Evolutionary conservation across 2,329 filamentous ascomycete species (phyloP), one percentile per base, ranked within the genome.

Genomic region (Xylariaceae sp.): DNA sequence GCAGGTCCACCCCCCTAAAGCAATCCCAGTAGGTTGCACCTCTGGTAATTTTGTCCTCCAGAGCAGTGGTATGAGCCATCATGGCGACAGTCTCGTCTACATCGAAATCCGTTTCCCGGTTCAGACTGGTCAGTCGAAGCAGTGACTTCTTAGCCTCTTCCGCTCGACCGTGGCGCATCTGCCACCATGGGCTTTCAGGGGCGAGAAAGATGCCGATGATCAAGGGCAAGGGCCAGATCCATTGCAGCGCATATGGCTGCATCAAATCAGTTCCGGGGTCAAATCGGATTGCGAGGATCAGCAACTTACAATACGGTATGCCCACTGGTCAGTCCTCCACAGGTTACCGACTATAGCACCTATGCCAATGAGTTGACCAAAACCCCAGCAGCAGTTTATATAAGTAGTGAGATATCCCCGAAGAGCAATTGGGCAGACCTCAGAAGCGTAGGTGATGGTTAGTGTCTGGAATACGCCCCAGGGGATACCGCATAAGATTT

Each of bases 21-120:
- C 89, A 95, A 65, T 95, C 89, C 56, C 79, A 67, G 65, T 93
- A 95, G 42, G 75, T 82, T 5, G 86, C 80, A 22, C 88, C 88
- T 6, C 71, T 69, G 4, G 86, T 90, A 42, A 89, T 86, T 65
- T 79, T 76, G 60, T 87, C 77, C 64, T 95, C 90, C 10, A 94
- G 71, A 0, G 85, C 85, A 1, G 86, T 91, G 1, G 89, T 95
- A 62, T 94, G 88, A 1, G 89, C 81, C 86, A 95, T 95, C 88
- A 95, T 94, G 57, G 87, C 83, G 40, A 95, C 75, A 0, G 88
- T 93, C 67, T 93, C 88, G 51, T 94, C 86, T 10, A 86, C 79
- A 58, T 94, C 80, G 56, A 93, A 91, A 49, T 85, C 77, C 1
- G 80, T 83, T 49, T 88, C 83, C 43, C 73, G 71, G 52, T 81